A percentile compares a stretch with the other conserved stretches of the same genome.
phyloP scores from a whole-genome alignment of 768 basidiomycete species.

The Mycena polygramma region DNA sequence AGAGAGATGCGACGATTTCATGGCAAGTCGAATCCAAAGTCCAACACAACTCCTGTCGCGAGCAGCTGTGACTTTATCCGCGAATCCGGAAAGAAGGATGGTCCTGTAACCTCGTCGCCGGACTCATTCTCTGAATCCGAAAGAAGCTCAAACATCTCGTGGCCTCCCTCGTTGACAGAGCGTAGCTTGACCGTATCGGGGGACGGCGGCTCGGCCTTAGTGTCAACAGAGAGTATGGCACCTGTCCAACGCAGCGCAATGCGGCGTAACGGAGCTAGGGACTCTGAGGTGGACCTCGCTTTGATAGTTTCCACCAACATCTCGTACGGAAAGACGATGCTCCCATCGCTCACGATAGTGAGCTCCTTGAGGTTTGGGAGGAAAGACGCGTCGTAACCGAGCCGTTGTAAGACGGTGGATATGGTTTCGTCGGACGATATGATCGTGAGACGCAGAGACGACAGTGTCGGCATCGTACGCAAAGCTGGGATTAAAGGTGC shows the following conservation, averaged over 20 bases:
- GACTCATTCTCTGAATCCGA: too few relatives aligned
- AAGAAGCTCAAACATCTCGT: too few relatives aligned
- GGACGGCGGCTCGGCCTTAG: too few relatives aligned
- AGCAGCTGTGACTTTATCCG: background rate
- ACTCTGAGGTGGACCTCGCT: background rate
- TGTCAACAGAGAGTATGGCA: too few relatives aligned
- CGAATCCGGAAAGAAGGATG: background rate
- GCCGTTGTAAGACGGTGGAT: background rate
- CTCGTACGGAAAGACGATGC: background rate
- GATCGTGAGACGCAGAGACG: background rate
- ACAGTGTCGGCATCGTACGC: background rate
- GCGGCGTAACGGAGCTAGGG: background rate
- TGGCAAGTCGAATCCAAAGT: background rate
- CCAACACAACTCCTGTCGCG: background rate
- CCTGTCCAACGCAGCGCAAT: slow-evolving; percentile 2
- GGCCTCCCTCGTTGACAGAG: too few relatives aligned
- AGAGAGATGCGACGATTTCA: too few relatives aligned
- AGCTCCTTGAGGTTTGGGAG: background rate
- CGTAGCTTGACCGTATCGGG: too few relatives aligned
- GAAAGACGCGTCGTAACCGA: background rate
- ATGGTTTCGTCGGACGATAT: background rate
- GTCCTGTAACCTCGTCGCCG: too few relatives aligned
- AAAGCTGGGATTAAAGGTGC: slow-evolving; percentile 1
- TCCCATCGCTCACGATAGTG: slow-evolving; percentile 5
- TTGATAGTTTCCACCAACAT: background rate